These are phyloP conservation scores for Hibiscus mutabilis DNA, from an alignment of 345 rosid species.

Conservation along the genomic window DNA sequence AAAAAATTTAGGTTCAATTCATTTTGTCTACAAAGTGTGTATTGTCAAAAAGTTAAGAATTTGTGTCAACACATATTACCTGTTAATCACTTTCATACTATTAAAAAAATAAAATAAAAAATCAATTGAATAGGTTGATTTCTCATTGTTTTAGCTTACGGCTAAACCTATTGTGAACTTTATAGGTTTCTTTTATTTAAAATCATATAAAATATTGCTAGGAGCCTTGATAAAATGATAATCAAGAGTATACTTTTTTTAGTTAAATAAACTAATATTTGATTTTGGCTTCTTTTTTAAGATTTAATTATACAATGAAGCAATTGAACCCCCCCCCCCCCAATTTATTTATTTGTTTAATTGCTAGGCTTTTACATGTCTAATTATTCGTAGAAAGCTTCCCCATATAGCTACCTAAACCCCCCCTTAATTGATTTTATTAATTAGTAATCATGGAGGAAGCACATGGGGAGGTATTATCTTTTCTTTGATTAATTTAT, in stretches of 20 bases:
- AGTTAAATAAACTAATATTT: slow-evolving; percentile 1
- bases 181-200: background rate
- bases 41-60: too few species aligned
- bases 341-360: slow-evolving; percentile 4
- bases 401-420: slow-evolving; percentile 4
- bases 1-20: too few species aligned
- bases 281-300: slow-evolving; percentile 11
- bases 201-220: background rate
- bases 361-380: slow-evolving; percentile 23
- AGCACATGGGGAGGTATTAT: slow-evolving; percentile 33
- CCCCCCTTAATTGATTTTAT: slow-evolving; percentile 10
- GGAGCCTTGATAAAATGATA: background rate
- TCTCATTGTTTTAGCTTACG: background rate
- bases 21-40: too few species aligned
- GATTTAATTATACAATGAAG: slow-evolving; percentile 5
- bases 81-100: too few species aligned
- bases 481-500: slow-evolving; percentile 17
- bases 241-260: slow-evolving; percentile 11
- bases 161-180: background rate
- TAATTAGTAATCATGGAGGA: slow-evolving; percentile 1
- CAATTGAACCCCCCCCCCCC: slow-evolving; percentile 1
- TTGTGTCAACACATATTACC: too few species aligned
- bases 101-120: too few species aligned
- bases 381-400: slow-evolving; percentile 24
- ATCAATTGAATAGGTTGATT: too few species aligned